Conservation (phyloP, 345 rosid genomes). For the Geranium brycei region DNA sequence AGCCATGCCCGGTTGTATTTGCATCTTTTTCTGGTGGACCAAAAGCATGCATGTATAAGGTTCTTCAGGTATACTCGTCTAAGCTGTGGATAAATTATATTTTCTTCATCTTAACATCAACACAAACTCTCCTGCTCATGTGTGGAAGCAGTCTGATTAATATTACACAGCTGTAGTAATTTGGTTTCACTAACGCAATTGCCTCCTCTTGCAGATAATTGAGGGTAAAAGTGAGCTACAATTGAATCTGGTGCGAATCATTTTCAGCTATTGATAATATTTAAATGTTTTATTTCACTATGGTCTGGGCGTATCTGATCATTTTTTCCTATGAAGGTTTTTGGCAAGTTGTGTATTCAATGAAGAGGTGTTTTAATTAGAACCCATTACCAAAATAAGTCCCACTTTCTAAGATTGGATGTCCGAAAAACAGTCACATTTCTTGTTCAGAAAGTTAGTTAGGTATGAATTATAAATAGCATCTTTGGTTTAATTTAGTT, state of each 20-base stretch:
- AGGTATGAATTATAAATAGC: too few relatives aligned
- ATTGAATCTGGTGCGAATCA: slow-evolving; percentile 34
- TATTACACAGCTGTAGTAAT: not conserved
- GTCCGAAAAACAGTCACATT: too few relatives aligned
- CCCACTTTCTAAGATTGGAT: too few relatives aligned
- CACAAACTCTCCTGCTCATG: not conserved
- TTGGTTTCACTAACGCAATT: not conserved
- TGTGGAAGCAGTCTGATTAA: not conserved
- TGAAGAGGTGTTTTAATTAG: too few relatives aligned
- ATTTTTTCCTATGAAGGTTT: too few relatives aligned
- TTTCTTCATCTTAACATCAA: not conserved
- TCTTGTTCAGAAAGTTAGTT: too few relatives aligned
- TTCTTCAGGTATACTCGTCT: slow-evolving; percentile 56
- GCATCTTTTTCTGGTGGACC: slow-evolving; percentile 90
- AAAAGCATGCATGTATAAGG: slow-evolving; percentile 81
- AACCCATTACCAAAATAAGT: too few relatives aligned
- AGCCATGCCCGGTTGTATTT: slow-evolving; percentile 64
- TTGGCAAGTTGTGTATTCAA: not conserved
- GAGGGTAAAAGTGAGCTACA: slow-evolving; percentile 44
- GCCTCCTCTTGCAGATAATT: slow-evolving; percentile 42
- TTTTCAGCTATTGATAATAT: not conserved
- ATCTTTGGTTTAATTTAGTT: too few relatives aligned
- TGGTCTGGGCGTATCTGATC: not conserved
- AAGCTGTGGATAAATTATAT: not conserved
- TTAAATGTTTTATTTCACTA: not conserved